Conservation (phyloP, 1,284 basidiomycete genomes). For the Thelephora terrestris region DNA sequence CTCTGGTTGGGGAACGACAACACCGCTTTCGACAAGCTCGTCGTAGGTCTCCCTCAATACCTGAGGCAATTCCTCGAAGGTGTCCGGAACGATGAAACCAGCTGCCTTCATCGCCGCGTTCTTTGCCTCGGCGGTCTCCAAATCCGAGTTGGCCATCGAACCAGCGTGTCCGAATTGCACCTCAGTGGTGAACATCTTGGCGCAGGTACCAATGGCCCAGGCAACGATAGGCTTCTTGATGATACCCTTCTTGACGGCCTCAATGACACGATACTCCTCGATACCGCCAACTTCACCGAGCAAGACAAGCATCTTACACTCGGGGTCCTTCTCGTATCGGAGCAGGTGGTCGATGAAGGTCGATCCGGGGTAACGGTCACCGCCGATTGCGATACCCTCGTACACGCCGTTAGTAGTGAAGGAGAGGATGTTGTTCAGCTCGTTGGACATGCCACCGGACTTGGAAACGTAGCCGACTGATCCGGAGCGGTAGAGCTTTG, state of each 20-base stretch:
- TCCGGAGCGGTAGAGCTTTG: conserved; percentile 96
- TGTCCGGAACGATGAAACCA: conserved; percentile 95
- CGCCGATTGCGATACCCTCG: conserved; percentile 99
- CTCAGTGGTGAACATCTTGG: conserved; percentile 99
- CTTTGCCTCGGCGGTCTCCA: conserved; percentile 98
- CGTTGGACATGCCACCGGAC: conserved; percentile 99
- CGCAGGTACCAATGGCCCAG: conserved; percentile 99
- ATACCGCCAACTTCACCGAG: conserved; percentile 98
- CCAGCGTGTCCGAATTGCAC: conserved; percentile 99
- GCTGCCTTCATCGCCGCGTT: conserved; percentile 92
- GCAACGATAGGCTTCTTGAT: conserved; percentile 99
- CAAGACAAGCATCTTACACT: conserved; percentile 98
- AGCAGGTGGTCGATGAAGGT: conserved; percentile 99
- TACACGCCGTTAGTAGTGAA: conserved; percentile 97
- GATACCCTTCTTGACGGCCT: conserved; percentile 87
- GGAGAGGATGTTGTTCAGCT: conserved; percentile 99
- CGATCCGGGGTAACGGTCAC: conserved; percentile 96
- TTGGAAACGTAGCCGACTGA: conserved; percentile 99
- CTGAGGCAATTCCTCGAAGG: conserved; percentile 91
- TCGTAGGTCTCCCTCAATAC: conserved; percentile 84
- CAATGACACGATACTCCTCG: conserved; percentile 98
- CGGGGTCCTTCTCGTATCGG: conserved; percentile 94
- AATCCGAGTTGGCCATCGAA: conserved; percentile 94
- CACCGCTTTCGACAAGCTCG: conserved; percentile 63
- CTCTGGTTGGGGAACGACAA: conserved; percentile 69